These are phyloP conservation scores for Agaricales sp. DNA, from an alignment of 1,284 basidiomycete genomes.

Conservation along the genomic window DNA sequence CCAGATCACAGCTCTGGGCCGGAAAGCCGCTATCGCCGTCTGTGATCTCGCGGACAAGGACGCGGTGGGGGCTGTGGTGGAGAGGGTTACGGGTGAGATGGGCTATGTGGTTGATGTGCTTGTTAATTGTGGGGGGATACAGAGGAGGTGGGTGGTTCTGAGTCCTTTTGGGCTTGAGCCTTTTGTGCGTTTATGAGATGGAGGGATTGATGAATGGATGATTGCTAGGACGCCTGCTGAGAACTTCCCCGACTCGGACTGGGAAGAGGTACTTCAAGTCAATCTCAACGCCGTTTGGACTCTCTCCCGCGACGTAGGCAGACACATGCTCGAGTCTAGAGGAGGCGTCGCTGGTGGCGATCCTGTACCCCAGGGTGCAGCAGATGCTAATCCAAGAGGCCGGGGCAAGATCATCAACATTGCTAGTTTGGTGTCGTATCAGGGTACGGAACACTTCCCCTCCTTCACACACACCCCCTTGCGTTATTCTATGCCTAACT, in stretches of 20 bases:
- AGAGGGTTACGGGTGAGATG: constrained; percentile 42
- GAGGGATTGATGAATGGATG: constrained; percentile 20
- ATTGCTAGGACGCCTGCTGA: background rate
- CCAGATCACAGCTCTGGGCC: constrained; percentile 35
- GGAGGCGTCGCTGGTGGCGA: constrained; percentile 23
- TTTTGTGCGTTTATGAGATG: constrained; percentile 8
- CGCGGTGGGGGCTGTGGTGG: constrained; percentile 32
- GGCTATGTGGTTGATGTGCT: constrained; percentile 68
- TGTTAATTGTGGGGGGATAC: constrained; percentile 93
- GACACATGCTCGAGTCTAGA: constrained; percentile 24
- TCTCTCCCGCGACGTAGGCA: constrained; percentile 21
- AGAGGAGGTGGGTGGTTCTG: constrained; percentile 41
- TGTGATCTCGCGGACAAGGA: constrained; percentile 62
- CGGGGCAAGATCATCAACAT: constrained; percentile 29
- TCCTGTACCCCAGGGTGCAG: background rate
- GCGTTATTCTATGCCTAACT: background rate
- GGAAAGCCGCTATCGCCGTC: constrained; percentile 43
- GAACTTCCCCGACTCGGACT: constrained; percentile 7
- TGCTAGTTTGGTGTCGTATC: constrained; percentile 23
- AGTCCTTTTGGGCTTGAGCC: constrained; percentile 8
- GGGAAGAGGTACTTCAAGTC: constrained; percentile 20
- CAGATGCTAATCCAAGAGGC: constrained; percentile 4
- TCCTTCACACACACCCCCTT: constrained; percentile 19
- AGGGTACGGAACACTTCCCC: too few relatives aligned
- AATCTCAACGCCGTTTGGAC: constrained; percentile 25